phyloP scores from a whole-genome alignment of 306 rosid species.

The Malus sylvestris region DNA sequence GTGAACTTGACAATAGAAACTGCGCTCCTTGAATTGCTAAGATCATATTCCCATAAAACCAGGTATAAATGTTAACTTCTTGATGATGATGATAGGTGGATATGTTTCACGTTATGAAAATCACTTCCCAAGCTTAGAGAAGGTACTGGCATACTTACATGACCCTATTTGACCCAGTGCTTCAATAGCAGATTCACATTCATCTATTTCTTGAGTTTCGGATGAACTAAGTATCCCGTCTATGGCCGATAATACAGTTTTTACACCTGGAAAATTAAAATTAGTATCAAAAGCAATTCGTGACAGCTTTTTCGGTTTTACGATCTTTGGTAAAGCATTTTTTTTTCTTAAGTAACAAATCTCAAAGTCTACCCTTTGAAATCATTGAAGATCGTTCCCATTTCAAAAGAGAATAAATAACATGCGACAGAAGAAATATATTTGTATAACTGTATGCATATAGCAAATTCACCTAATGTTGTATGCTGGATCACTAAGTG shows the following conservation, averaged over 20 bases:
- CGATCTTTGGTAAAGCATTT: not conserved
- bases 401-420: not conserved
- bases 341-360: not conserved
- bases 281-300: not conserved
- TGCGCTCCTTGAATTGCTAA: conserved; percentile 66
- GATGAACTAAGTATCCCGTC: conserved; percentile 50
- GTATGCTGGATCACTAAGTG: not conserved
- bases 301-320: not conserved
- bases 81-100: not conserved
- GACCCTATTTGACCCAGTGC: conserved; percentile 89
- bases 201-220: conserved; percentile 56
- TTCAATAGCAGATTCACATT: conserved; percentile 79
- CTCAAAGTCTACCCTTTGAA: not conserved
- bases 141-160: conserved; percentile 49
- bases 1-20: conserved; percentile 48
- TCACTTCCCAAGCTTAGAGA: not conserved
- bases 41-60: conserved; percentile 13
- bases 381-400: not conserved
- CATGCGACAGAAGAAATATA: not conserved
- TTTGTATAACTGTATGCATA: not conserved
- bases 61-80: conserved; percentile 4
- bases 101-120: not conserved
- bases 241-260: conserved; percentile 54
- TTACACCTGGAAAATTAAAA: conserved; percentile 46
- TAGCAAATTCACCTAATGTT: not conserved